Percentiles rank a stretch among this genome's conserved stretches.
phyloP scores from a whole-genome alignment of 441 rosid genomes.

The Gossypium lobatum region DNA sequence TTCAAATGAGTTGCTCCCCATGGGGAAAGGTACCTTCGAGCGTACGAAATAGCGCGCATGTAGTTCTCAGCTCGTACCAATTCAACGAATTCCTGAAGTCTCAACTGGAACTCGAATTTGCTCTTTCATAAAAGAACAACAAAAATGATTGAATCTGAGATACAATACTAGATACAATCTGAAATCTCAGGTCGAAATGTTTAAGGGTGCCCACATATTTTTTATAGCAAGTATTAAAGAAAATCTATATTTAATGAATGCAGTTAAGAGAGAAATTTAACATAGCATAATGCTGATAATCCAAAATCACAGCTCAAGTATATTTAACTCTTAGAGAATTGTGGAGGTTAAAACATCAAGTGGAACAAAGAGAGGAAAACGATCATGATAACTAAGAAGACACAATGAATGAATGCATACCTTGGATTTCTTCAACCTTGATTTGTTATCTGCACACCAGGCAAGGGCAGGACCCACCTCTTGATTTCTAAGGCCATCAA shows the following conservation, averaged over 20 bases:
- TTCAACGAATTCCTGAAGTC: slow-evolving; percentile 89
- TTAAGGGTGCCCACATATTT: not conserved
- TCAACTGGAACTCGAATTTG: slow-evolving; percentile 82
- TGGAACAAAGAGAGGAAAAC: not conserved
- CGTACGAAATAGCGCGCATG: slow-evolving; percentile 66
- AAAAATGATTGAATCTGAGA: slow-evolving; percentile 9
- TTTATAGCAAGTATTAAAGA: not conserved
- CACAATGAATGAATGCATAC: slow-evolving; percentile 24
- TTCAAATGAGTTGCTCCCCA: slow-evolving; percentile 86
- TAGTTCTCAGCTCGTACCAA: slow-evolving; percentile 67
- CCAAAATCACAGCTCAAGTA: not conserved
- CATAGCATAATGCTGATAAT: not conserved
- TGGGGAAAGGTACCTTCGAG: slow-evolving; percentile 74
- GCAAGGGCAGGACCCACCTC: slow-evolving; percentile 81
- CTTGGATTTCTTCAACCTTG: slow-evolving; percentile 88
- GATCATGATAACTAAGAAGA: not conserved
- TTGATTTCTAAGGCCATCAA: slow-evolving; percentile 73
- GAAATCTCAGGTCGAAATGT: not conserved
- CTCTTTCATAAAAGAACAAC: slow-evolving; percentile 44
- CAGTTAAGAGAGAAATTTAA: slow-evolving; percentile 1
- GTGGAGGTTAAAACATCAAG: not conserved
- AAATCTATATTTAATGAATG: not conserved
- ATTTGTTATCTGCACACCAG: slow-evolving; percentile 89
- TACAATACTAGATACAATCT: not conserved
- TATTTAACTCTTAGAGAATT: not conserved